Evolutionary conservation across 2,329 filamentous ascomycete species (phyloP).

Genomic region (Phoma sp.): DNA sequence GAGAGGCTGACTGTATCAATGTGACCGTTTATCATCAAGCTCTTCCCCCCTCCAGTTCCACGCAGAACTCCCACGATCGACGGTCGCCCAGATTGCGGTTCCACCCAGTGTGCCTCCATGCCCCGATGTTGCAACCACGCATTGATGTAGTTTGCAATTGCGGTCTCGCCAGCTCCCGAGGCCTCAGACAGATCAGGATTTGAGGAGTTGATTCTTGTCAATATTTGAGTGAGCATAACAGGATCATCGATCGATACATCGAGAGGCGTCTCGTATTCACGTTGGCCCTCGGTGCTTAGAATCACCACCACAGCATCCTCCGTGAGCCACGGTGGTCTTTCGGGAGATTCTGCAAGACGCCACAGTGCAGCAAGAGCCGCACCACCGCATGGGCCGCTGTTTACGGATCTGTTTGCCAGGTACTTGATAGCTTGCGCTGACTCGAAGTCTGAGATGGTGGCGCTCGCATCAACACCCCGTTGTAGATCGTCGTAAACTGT

Average conservation of each 20-base stretch:
- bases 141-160: conserved; percentile 46
- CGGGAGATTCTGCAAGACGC: conserved; percentile 51
- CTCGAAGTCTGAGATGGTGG: conserved; percentile 69
- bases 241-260: conserved; percentile 46
- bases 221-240: conserved; percentile 53
- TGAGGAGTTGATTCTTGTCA: conserved; percentile 60
- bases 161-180: conserved; percentile 51
- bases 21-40: conserved; percentile 62
- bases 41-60: conserved; percentile 58
- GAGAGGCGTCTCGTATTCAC: conserved; percentile 24
- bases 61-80: conserved; percentile 59
- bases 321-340: conserved; percentile 48
- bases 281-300: conserved; percentile 70
- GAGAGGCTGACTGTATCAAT: conserved; percentile 60
- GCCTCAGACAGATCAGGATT: conserved; percentile 57
- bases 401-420: conserved; percentile 57
- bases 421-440: conserved; percentile 66
- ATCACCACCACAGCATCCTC: conserved; percentile 67
- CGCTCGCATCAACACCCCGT: conserved; percentile 65
- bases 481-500: conserved; percentile 70
- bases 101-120: conserved; percentile 60
- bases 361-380: conserved; percentile 65
- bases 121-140: conserved; percentile 62
- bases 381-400: conserved; percentile 69
- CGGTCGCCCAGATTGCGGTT: conserved; percentile 56